phyloP scores from a whole-genome alignment of 2,329 filamentous ascomycete genomes.

The Arthrobotrys sphaeroides region DNA sequence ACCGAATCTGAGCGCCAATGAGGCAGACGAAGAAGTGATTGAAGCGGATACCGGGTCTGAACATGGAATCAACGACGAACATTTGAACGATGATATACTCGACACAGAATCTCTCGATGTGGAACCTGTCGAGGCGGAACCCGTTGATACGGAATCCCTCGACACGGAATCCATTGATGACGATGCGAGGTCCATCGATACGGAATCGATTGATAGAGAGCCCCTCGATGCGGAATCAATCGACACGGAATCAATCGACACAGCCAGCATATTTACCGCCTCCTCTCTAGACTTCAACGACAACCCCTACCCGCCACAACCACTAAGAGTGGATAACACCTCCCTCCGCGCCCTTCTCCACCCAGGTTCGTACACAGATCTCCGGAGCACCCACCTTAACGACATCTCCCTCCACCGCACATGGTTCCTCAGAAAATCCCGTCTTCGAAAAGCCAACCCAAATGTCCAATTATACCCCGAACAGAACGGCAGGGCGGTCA shows the following conservation, averaged over 20 bases:
- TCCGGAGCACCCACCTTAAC: slow-evolving; percentile 1
- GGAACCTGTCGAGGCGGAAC: neutral
- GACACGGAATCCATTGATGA: too few relatives aligned
- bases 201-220: neutral
- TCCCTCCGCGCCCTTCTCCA: slow-evolving; percentile 21
- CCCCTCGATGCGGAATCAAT: neutral
- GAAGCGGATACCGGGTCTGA: neutral
- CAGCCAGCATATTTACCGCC: neutral
- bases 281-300: neutral
- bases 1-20: neutral
- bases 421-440: slow-evolving; percentile 4
- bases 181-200: neutral
- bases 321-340: neutral
- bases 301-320: neutral
- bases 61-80: neutral
- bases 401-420: neutral
- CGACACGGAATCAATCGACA: too few relatives aligned
- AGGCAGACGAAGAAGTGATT: neutral
- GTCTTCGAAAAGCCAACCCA: neutral
- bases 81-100: too few relatives aligned
- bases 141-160: neutral
- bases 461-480: neutral
- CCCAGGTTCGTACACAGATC: neutral
- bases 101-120: too few relatives aligned
- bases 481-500: neutral